Conservation (phyloP, 352 stramenopile species). For the Peronospora belbahrii region DNA sequence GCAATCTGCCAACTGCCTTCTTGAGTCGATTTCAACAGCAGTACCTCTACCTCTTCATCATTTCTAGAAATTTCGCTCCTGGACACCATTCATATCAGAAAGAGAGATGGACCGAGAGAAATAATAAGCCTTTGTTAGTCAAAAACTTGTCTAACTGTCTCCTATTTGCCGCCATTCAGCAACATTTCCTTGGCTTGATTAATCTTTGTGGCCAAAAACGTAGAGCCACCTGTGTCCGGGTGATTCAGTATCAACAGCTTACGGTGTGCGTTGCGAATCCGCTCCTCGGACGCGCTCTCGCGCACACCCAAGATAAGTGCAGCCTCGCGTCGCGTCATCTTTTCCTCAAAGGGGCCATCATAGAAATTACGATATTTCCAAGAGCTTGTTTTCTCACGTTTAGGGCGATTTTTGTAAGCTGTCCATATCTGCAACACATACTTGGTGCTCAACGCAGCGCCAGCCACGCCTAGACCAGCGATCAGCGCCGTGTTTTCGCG, state of each 20-base stretch:
- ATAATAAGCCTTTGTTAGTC: slow-evolving; percentile 3
- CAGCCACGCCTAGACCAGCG: slow-evolving; percentile 58
- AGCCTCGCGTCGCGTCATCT: slow-evolving; percentile 98
- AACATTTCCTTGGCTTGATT: slow-evolving; percentile 99
- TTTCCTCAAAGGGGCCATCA: slow-evolving; percentile 97
- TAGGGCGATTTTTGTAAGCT: slow-evolving; percentile 64
- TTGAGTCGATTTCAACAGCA: not conserved
- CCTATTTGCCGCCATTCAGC: slow-evolving; percentile 61
- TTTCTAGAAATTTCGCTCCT: too few relatives aligned
- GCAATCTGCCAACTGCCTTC: slow-evolving; percentile 24
- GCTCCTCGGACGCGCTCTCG: slow-evolving; percentile 91
- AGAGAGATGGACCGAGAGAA: too few relatives aligned
- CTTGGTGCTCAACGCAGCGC: slow-evolving; percentile 62
- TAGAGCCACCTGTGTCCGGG: slow-evolving; percentile 97
- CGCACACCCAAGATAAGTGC: slow-evolving; percentile 97
- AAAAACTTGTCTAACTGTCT: not conserved
- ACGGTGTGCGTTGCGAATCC: slow-evolving; percentile 97
- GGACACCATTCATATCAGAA: too few relatives aligned
- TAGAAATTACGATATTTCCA: slow-evolving; percentile 89
- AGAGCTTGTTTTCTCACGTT: slow-evolving; percentile 48
- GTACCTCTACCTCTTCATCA: not conserved
- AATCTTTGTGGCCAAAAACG: slow-evolving; percentile 98
- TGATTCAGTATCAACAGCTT: slow-evolving; percentile 98
- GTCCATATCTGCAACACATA: slow-evolving; percentile 76
- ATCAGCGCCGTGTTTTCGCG: slow-evolving; percentile 59